A percentile compares a stretch with the other conserved stretches of the same genome.
These are phyloP conservation scores for Gossypium arboreum DNA, from an alignment of 345 rosid genomes.

Conservation along the genomic window DNA sequence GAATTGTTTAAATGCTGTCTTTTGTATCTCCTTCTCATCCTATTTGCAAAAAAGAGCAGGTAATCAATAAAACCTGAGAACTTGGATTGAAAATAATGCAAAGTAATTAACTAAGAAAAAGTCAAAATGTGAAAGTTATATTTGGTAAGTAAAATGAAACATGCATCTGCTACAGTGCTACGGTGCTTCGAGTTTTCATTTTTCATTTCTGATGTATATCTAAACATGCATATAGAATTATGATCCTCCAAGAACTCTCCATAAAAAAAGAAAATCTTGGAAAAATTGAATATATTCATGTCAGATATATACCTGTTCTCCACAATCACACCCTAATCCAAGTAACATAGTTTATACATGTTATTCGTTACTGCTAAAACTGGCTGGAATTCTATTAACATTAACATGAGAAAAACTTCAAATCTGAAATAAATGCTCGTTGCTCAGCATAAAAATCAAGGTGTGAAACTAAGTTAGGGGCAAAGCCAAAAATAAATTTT, in stretches of 20 bases:
- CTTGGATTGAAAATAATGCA: constrained; percentile 11
- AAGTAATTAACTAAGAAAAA: background rate
- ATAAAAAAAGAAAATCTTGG: background rate
- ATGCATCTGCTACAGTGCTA: background rate
- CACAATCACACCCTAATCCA: background rate
- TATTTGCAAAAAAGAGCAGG: constrained; percentile 23
- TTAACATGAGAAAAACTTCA: background rate
- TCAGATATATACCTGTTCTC: background rate
- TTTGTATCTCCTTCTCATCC: constrained; percentile 94
- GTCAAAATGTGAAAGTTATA: background rate
- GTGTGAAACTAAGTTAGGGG: background rate
- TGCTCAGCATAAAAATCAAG: background rate
- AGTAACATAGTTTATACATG: background rate
- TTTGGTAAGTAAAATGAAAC: background rate
- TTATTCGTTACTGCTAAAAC: background rate
- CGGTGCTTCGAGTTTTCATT: background rate
- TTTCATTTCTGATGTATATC: background rate
- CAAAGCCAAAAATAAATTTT: too few relatives aligned
- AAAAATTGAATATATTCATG: background rate
- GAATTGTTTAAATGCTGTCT: constrained; percentile 75
- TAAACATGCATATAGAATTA: too few relatives aligned
- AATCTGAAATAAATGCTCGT: background rate
- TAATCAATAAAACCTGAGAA: constrained; percentile 12
- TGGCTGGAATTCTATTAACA: background rate
- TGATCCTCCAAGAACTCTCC: background rate